phyloP scores from a whole-genome alignment of 1,284 basidiomycete species.

The Volvariella surrecta region DNA sequence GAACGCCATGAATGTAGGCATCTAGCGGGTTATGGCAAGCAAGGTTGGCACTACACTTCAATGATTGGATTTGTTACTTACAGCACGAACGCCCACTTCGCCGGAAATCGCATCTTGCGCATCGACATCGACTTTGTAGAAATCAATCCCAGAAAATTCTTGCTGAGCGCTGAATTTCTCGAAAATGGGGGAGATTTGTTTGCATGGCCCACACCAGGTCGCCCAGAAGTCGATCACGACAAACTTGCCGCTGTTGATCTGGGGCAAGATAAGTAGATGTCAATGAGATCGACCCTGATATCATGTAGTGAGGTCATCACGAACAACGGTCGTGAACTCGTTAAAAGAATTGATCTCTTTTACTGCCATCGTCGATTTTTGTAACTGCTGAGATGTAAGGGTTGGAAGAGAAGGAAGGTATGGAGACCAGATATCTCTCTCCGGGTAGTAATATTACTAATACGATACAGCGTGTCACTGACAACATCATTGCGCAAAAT shows the following conservation, averaged over 20 bases:
- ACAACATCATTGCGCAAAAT: no score
- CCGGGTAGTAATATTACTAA: no score
- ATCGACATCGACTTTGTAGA: constrained; percentile 85
- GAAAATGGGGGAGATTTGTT: constrained; percentile 72
- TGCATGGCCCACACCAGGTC: constrained; percentile 70
- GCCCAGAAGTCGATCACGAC: constrained; percentile 78
- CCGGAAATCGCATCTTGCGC: constrained; percentile 40
- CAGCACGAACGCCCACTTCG: constrained; percentile 68
- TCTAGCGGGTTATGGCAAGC: constrained; percentile 17
- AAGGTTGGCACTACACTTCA: neutral
- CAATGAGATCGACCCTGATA: neutral
- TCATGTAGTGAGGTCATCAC: constrained; percentile 9
- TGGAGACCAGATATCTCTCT: no score
- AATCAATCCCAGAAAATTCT: constrained; percentile 29
- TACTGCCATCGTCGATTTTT: constrained; percentile 22
- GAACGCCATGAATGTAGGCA: constrained; percentile 32
- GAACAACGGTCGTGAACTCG: constrained; percentile 24
- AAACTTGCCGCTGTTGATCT: constrained; percentile 55
- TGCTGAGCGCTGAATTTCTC: constrained; percentile 41
- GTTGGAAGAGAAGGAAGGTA: no score
- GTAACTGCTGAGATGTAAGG: no score
- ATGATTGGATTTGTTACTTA: constrained; percentile 22
- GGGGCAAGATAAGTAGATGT: neutral
- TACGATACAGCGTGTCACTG: no score
- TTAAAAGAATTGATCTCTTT: constrained; percentile 20